Evolutionary conservation across 345 rosid genomes (phyloP), one percentile per base, ranked within the genome.

Genomic region (Gossypium thurberi): DNA sequence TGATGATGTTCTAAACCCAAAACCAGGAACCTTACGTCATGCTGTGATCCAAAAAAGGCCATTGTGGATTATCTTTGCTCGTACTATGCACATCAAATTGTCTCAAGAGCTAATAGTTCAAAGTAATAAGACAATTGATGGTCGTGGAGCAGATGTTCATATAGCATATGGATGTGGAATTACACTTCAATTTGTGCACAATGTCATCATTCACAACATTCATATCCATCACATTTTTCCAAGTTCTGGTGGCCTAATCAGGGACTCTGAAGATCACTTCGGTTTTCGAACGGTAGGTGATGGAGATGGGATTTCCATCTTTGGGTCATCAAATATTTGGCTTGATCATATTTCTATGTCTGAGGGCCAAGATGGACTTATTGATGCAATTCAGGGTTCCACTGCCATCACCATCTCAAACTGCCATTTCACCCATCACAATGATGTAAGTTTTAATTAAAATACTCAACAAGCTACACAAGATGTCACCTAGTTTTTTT

Each of bases 321-420:
- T 33, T 33, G 40, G 40, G 7, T 33, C 40, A 33, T 33, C 40
- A 0, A 82, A 89, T 71, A 4, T 91, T 44, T 91, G 92, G 97
- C 77, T 91, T 17, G 97, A 91, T 74, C 97, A 91, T 75, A 75
- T 87, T 43, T 84, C 94, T 4, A 85, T 91, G 90, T 78, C 85
- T 0, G 76, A 70, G 47, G 85, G 94, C 70, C 10, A 69, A 0
- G 94, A 87, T 68, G 92, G 94, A 21, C 69, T 91, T 50, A 82
- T 91, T 12, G 90, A 91, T 80, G 88, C 81, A 1, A 84, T 86
- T 59, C 69, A 76, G 40, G 40, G 40, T 33, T 33, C 40, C 7
- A 33, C 40, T 33, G 40, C 40, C 7, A 33, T 33, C 40, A 33
- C 40, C 7, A 33, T 33, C 40, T 33, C 40, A 33, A 33, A 33